phyloP scores from a whole-genome alignment of 352 stramenopile species.

The Pythium sp. region DNA sequence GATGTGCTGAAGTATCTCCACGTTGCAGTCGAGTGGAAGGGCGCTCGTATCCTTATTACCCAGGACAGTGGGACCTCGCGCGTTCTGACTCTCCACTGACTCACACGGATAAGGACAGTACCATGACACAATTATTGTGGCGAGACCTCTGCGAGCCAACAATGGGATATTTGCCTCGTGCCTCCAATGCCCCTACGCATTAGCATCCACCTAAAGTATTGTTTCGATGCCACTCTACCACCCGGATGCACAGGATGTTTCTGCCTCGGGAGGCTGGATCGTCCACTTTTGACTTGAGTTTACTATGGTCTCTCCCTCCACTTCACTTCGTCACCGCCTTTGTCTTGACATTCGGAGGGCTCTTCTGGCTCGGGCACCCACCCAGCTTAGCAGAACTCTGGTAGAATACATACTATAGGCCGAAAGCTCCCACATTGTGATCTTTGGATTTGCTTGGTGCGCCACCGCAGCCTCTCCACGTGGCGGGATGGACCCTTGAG shows the following conservation, averaged over 20 bases:
- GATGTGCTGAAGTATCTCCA: no score
- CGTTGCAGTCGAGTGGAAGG: background rate
- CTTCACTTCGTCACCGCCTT: background rate
- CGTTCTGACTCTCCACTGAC: conserved; percentile 5
- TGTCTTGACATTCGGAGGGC: background rate
- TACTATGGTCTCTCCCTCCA: background rate
- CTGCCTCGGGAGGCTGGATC: background rate
- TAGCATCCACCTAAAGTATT: no score
- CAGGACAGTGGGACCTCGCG: background rate
- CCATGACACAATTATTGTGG: background rate
- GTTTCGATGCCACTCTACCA: background rate
- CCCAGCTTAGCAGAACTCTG: background rate
- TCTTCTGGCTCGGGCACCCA: background rate
- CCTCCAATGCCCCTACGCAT: background rate
- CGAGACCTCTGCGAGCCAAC: background rate
- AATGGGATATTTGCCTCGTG: background rate
- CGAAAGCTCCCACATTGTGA: background rate
- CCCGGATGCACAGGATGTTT: conserved; percentile 18
- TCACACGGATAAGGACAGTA: background rate
- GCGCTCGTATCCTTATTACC: background rate
- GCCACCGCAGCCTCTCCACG: background rate
- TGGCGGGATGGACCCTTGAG: background rate
- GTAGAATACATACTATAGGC: background rate
- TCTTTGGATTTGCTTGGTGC: background rate
- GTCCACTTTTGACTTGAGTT: background rate